Base-by-base conservation (phyloP, 1,284 basidiomycete genomes). In the Papiliotrema nemorosa region DNA sequence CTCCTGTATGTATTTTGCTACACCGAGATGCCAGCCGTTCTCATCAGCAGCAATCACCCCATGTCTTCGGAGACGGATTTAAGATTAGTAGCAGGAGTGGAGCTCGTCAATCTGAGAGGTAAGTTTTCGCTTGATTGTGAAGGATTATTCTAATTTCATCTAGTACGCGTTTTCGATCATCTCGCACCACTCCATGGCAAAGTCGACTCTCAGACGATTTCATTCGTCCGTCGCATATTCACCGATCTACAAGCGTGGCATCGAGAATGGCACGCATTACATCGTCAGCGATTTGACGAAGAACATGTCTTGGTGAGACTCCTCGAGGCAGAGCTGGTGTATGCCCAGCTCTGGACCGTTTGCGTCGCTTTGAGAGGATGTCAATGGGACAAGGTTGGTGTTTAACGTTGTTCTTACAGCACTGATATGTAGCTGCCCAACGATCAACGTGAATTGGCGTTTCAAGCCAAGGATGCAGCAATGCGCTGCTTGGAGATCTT, bases 401-500 rank as follows among this genome's bases (percentile, higher is more conserved):
- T 44, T 40, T 14, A 12, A 35, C 34, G 5, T 18, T 34, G 9
- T 21, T n/a, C 29, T 1, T 47, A 18, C 49, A 13, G 46, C 44
- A 26, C 25, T 25, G 21, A 34, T 24, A 20, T 4, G 12, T 29
- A 68, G 62, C 57, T 73, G 18, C 56, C 88, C 1, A 88, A 88
- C 53, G 91, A 93, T 67, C 91, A 94, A 69, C 83, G 88, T 29
- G 90, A 94, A 69, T 81, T 96, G 38, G 91, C 91, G 6, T 91
- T 94, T 78, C 87, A 91, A 64, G 91, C 90, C 7, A 93, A 92
- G 72, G 87, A 93, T 62, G 88, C 90, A 0, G 91, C 91, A 2
- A 83, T 86, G 45, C 84, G 84, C 50, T 92, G 89, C 69, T 77
- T 96, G 34, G 81, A 70, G 39, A 65, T 71, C 25, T 73, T 68